These are phyloP conservation scores for Megacollybia marginata DNA, from an alignment of 768 basidiomycete genomes.

Conservation along the genomic window DNA sequence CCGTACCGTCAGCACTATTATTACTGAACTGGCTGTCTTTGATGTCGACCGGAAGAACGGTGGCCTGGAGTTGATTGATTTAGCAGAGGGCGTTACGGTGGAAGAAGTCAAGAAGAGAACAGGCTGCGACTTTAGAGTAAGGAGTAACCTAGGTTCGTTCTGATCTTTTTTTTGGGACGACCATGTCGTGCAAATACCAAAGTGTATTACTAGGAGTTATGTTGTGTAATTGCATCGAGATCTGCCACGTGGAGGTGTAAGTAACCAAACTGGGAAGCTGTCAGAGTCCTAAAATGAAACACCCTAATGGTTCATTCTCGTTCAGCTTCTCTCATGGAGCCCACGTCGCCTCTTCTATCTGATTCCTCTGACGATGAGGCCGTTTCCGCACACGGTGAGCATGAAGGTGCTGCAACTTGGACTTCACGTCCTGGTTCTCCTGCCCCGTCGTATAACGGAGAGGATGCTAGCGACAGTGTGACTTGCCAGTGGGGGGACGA, in stretches of 20 bases:
- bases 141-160: slow-evolving; percentile 33
- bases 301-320: slow-evolving; percentile 3
- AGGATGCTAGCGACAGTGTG: slow-evolving; percentile 46
- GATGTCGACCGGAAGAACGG: slow-evolving; percentile 75
- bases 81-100: slow-evolving; percentile 77
- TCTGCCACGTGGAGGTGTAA: too few relatives aligned
- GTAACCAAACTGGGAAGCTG: too few relatives aligned
- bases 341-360: slow-evolving; percentile 15
- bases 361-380: slow-evolving; percentile 5
- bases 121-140: slow-evolving; percentile 70
- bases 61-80: slow-evolving; percentile 65
- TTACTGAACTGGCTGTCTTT: slow-evolving; percentile 91
- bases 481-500: slow-evolving; percentile 75
- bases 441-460: neutral
- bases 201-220: too few relatives aligned
- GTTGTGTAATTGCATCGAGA: too few relatives aligned
- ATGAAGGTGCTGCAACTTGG: slow-evolving; percentile 1
- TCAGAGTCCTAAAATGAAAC: too few relatives aligned
- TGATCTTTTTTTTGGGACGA: too few relatives aligned
- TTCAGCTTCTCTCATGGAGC: slow-evolving; percentile 10
- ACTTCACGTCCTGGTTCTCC: slow-evolving; percentile 2
- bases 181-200: too few relatives aligned
- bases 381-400: neutral
- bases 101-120: slow-evolving; percentile 87
- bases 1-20: slow-evolving; percentile 79